These are phyloP conservation scores for Penicillium thymicola DNA, from an alignment of 2,329 filamentous ascomycete genomes.

Conservation along the genomic window DNA sequence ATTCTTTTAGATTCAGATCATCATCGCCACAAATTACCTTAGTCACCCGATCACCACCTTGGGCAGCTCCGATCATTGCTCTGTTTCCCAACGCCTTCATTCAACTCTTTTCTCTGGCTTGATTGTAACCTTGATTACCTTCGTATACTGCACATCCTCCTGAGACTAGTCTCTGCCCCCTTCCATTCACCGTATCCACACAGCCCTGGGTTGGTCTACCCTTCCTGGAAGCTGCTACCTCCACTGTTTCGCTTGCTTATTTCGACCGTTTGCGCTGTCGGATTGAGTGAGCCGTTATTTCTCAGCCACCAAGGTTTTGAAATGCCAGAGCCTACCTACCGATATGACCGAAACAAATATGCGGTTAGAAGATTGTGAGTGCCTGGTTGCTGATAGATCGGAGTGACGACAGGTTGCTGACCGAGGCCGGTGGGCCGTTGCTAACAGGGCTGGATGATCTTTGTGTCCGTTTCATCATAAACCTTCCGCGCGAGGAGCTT, in stretches of 20 bases:
- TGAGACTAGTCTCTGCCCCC: slow-evolving; percentile 2
- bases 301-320: slow-evolving; percentile 40
- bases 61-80: slow-evolving; percentile 14
- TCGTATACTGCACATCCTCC: background rate
- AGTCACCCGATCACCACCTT: slow-evolving; percentile 20
- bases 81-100: slow-evolving; percentile 8
- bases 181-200: slow-evolving; percentile 1
- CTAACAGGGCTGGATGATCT: slow-evolving; percentile 86
- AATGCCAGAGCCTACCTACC: slow-evolving; percentile 59
- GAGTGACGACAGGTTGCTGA: slow-evolving; percentile 21
- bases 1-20: background rate
- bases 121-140: background rate
- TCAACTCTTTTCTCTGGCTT: background rate
- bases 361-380: slow-evolving; percentile 83
- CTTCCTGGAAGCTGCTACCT: slow-evolving; percentile 28
- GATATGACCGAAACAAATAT: slow-evolving; percentile 75
- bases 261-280: slow-evolving; percentile 21
- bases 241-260: slow-evolving; percentile 13
- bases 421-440: slow-evolving; percentile 8
- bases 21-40: slow-evolving; percentile 17
- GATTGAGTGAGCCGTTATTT: slow-evolving; percentile 21
- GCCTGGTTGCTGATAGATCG: background rate
- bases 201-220: slow-evolving; percentile 15
- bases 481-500: slow-evolving; percentile 87
- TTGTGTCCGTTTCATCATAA: slow-evolving; percentile 96